Conservation (phyloP, 2,329 filamentous ascomycete species). For the Fusarium napiforme region DNA sequence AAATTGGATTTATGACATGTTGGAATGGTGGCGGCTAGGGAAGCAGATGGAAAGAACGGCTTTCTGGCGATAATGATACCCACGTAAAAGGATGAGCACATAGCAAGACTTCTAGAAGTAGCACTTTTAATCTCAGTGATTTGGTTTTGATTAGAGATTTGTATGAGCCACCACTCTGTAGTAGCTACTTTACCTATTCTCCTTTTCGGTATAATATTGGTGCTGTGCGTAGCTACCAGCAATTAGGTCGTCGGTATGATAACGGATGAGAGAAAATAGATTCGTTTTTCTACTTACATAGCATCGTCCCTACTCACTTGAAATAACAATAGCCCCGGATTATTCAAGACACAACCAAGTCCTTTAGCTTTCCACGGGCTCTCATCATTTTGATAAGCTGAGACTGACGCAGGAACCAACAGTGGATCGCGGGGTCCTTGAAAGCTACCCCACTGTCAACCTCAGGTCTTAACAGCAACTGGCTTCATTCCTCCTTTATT, state of each 20-base stretch:
- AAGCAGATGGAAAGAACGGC: slow-evolving; percentile 1
- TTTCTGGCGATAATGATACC: slow-evolving; percentile 42
- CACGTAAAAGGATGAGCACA: slow-evolving; percentile 16
- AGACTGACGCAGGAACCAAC: slow-evolving; percentile 23
- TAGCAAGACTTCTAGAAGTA: slow-evolving; percentile 1
- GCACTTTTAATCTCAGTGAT: neutral
- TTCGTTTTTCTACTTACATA: neutral
- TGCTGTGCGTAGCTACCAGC: neutral
- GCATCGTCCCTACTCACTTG: neutral
- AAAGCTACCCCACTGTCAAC: slow-evolving; percentile 31
- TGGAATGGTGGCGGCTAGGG: neutral
- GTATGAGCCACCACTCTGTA: neutral
- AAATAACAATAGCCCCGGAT: neutral
- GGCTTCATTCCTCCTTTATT: slow-evolving; percentile 11
- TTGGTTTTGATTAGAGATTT: neutral
- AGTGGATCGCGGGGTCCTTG: slow-evolving; percentile 30
- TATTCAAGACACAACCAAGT: neutral
- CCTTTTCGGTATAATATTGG: neutral
- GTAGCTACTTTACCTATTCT: neutral
- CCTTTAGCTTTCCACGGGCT: neutral
- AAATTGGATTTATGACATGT: neutral
- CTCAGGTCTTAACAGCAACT: slow-evolving; percentile 19
- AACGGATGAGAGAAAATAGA: neutral
- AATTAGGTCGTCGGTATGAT: neutral
- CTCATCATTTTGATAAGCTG: neutral